Conservation (phyloP, 2,329 filamentous ascomycete genomes). For the Diplodia corticola region DNA sequence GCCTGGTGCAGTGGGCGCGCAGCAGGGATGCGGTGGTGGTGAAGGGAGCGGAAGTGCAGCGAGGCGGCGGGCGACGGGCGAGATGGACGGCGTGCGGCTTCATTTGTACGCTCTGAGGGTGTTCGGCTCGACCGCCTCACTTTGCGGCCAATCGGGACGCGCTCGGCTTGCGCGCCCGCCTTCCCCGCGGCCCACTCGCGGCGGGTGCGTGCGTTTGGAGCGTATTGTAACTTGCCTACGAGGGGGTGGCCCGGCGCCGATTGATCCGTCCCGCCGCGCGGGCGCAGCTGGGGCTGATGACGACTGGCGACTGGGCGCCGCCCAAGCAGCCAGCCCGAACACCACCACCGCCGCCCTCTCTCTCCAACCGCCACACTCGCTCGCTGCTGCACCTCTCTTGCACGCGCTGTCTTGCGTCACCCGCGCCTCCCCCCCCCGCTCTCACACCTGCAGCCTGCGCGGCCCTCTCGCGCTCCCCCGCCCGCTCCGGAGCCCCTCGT, state of each 20-base stretch:
- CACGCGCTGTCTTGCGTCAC: neutral
- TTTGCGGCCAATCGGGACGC: conserved; percentile 16
- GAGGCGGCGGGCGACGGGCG: neutral
- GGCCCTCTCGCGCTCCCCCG: conserved; percentile 64
- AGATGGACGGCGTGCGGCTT: conserved; percentile 14
- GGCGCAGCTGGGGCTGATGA: conserved; percentile 2
- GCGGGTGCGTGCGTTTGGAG: neutral
- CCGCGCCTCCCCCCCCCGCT: neutral
- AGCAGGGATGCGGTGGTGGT: conserved; percentile 7
- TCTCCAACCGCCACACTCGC: conserved; percentile 4
- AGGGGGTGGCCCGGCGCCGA: neutral
- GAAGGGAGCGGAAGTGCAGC: conserved; percentile 5
- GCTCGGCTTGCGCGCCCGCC: neutral
- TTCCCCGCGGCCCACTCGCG: conserved; percentile 16
- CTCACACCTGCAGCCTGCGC: conserved; percentile 10
- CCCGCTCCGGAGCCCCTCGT: conserved; percentile 56
- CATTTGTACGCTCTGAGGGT: conserved; percentile 16
- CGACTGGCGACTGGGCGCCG: conserved; percentile 3
- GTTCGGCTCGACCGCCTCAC: conserved; percentile 19
- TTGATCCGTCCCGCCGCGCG: conserved; percentile 11
- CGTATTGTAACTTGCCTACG: conserved; percentile 15
- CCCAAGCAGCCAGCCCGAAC: neutral
- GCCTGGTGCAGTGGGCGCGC: neutral
- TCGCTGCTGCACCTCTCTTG: neutral
- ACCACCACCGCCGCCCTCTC: neutral